Conservation (phyloP, 352 stramenopile species). For the Phytophthora crassamura region DNA sequence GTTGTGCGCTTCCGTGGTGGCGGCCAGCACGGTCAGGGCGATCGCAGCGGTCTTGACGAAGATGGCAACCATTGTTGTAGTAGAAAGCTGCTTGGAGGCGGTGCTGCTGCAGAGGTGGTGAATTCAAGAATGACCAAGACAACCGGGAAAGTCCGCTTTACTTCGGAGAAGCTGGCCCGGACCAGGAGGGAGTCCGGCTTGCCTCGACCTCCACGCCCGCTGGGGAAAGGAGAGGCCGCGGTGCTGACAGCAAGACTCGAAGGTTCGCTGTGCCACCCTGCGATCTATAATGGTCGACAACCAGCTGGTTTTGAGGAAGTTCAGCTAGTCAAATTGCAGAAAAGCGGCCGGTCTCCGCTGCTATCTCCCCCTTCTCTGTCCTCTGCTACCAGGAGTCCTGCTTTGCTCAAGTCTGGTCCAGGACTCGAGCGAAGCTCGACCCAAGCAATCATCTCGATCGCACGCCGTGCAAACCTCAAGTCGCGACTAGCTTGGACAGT, state of each 20-base stretch:
- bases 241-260: background rate
- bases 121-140: slow-evolving; percentile 39
- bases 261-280: background rate
- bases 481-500: too few relatives aligned
- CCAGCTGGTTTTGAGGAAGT: slow-evolving; percentile 1
- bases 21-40: slow-evolving; percentile 22
- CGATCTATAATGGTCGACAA: slow-evolving; percentile 2
- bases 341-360: background rate
- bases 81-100: background rate
- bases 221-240: slow-evolving; percentile 19
- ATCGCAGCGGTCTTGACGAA: slow-evolving; percentile 32
- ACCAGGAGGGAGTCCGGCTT: background rate
- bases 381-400: too few relatives aligned
- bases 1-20: slow-evolving; percentile 47
- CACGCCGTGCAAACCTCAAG: too few relatives aligned
- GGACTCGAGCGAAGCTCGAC: slow-evolving; percentile 5
- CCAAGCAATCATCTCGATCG: too few relatives aligned
- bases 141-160: slow-evolving; percentile 4
- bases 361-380: slow-evolving; percentile 2
- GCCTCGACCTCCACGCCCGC: too few relatives aligned
- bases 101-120: slow-evolving; percentile 13
- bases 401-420: too few relatives aligned
- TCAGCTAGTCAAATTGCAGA: slow-evolving; percentile 15
- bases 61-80: slow-evolving; percentile 38
- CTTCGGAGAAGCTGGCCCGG: background rate